Conservation (phyloP, 306 rosid species). For the Begonia masoniana region DNA sequence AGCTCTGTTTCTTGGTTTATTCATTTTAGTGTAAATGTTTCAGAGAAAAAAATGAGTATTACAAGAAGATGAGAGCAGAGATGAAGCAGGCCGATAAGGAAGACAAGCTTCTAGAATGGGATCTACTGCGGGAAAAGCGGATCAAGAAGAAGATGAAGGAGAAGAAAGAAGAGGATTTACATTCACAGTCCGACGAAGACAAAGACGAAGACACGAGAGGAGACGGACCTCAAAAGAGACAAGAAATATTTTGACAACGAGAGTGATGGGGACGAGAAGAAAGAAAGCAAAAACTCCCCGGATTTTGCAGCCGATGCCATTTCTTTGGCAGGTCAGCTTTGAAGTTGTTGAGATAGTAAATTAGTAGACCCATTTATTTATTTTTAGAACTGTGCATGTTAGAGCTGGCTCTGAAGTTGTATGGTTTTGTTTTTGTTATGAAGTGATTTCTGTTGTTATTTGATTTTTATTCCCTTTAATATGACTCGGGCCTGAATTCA, state of each 20-base stretch:
- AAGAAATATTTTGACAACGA: constrained; percentile 46
- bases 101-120: constrained; percentile 50
- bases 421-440: no score
- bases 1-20: not conserved
- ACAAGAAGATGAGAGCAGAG: constrained; percentile 63
- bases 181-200: constrained; percentile 42
- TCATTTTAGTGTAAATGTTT: constrained; percentile 3
- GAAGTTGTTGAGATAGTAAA: constrained; percentile 29
- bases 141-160: constrained; percentile 53
- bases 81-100: constrained; percentile 65
- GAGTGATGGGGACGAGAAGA: constrained; percentile 37
- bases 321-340: constrained; percentile 67
- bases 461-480: not conserved
- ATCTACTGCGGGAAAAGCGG: constrained; percentile 56
- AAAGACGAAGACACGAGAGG: constrained; percentile 1
- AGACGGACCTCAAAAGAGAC: constrained; percentile 29
- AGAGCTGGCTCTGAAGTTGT: no score
- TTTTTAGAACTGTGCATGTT: no score
- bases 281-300: constrained; percentile 13
- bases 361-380: no score
- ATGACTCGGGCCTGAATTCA: constrained; percentile 15
- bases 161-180: constrained; percentile 35
- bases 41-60: constrained; percentile 59
- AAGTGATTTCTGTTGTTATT: not conserved
- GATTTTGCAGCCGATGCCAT: constrained; percentile 13